Conservation (phyloP, 768 basidiomycete genomes). For the Boletus rubropictus region DNA sequence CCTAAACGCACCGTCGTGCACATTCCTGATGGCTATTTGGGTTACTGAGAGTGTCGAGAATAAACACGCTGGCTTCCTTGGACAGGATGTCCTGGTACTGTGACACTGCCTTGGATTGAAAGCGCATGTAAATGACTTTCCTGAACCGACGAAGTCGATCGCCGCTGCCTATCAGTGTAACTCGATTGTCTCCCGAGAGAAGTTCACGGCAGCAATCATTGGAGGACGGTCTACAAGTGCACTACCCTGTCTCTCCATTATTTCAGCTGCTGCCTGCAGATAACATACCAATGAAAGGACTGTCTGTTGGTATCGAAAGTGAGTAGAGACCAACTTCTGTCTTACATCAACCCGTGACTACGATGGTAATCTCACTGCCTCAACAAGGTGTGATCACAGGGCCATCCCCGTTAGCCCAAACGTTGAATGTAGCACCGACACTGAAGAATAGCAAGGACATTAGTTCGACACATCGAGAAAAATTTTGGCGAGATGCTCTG, state of each 20-base stretch:
- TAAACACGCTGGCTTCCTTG: constrained; percentile 24
- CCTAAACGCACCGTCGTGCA: constrained; percentile 28
- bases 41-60: constrained; percentile 28
- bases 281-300: too few species aligned
- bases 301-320: too few species aligned
- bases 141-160: constrained; percentile 50
- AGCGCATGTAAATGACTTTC: constrained; percentile 47
- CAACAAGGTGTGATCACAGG: too few species aligned
- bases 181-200: constrained; percentile 35
- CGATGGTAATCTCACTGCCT: constrained; percentile 4
- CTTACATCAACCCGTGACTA: constrained; percentile 22
- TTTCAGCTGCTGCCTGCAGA: constrained; percentile 41
- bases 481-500: too few species aligned
- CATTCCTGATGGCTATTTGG: constrained; percentile 31
- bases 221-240: constrained; percentile 45
- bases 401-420: too few species aligned
- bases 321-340: too few species aligned
- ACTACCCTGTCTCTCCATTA: constrained; percentile 56
- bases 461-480: too few species aligned
- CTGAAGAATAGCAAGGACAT: too few species aligned
- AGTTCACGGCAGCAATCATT: constrained; percentile 48
- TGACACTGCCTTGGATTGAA: constrained; percentile 39
- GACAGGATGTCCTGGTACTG: constrained; percentile 42
- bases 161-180: constrained; percentile 45
- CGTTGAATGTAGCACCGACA: too few species aligned